phyloP scores from a whole-genome alignment of 2,329 filamentous ascomycete species.

The Raffaelea arxii region DNA sequence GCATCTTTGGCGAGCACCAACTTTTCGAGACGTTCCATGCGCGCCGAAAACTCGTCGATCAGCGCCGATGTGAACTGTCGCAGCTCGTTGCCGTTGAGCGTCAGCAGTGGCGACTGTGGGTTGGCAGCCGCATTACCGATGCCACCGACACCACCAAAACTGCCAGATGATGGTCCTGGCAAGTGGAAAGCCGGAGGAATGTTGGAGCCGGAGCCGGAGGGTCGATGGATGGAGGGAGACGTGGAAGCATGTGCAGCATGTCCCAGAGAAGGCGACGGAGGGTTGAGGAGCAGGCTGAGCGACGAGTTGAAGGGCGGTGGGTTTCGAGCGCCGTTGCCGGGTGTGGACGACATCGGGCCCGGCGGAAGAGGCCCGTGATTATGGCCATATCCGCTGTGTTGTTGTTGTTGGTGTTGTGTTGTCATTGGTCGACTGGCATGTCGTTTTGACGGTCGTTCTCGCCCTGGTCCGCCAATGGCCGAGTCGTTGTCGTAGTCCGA shows the following conservation, averaged over 20 bases:
- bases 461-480: background rate
- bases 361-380: no score
- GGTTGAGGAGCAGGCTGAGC: slow-evolving; percentile 12
- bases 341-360: no score
- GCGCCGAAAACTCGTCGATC: slow-evolving; percentile 38
- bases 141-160: no score
- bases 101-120: slow-evolving; percentile 7
- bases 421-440: slow-evolving; percentile 11
- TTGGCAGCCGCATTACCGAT: no score
- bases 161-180: background rate
- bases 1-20: slow-evolving; percentile 31
- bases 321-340: slow-evolving; percentile 1
- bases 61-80: slow-evolving; percentile 11
- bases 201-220: background rate
- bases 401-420: slow-evolving; percentile 15
- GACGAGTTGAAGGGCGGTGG: slow-evolving; percentile 9
- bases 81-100: slow-evolving; percentile 18
- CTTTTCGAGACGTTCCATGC: slow-evolving; percentile 45
- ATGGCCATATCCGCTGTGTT: no score
- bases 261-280: slow-evolving; percentile 6
- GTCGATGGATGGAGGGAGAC: slow-evolving; percentile 3
- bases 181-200: background rate
- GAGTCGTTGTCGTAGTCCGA: slow-evolving; percentile 13
- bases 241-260: background rate
- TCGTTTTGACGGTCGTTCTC: slow-evolving; percentile 28